phyloP scores from a whole-genome alignment of 768 basidiomycete species.

The Fomitopsis serialis region DNA sequence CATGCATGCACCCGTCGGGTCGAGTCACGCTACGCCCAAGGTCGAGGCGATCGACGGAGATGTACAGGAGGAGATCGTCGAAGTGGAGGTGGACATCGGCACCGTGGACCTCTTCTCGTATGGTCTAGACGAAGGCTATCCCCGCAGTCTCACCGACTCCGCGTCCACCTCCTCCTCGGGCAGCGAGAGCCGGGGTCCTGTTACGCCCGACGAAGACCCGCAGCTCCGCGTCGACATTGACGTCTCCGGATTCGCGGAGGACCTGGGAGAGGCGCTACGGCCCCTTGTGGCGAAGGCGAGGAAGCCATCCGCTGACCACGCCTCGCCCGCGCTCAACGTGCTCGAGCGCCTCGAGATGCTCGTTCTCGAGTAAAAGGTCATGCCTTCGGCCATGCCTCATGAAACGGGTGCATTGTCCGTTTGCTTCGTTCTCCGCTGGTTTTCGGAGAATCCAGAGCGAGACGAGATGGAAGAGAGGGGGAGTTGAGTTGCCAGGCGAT shows the following conservation, averaged over 20 bases:
- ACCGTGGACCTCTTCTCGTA: not conserved
- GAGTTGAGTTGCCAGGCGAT: too few species aligned
- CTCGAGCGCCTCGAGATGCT: slow-evolving; percentile 2
- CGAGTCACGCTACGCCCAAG: not conserved
- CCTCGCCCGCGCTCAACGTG: not conserved
- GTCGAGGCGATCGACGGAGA: not conserved
- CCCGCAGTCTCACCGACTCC: not conserved
- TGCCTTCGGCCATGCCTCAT: not conserved
- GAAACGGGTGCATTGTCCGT: not conserved
- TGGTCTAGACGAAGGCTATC: not conserved
- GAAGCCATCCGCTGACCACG: not conserved
- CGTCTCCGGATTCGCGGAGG: not conserved
- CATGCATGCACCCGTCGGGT: not conserved
- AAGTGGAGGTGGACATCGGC: slow-evolving; percentile 1
- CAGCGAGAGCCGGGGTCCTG: not conserved
- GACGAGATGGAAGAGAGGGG: too few species aligned
- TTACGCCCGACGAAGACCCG: not conserved
- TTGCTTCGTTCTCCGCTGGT: not conserved
- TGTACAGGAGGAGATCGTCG: not conserved
- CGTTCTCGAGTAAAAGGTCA: not conserved
- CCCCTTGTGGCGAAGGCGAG: not conserved
- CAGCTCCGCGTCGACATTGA: not conserved
- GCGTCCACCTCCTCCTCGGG: not conserved
- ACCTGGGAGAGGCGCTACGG: not conserved
- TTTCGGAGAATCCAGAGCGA: too few species aligned